Evolutionary conservation across 2,329 filamentous ascomycete genomes (phyloP), one percentile per base, ranked within the genome.

Genomic region (Colletotrichum graminicola): DNA sequence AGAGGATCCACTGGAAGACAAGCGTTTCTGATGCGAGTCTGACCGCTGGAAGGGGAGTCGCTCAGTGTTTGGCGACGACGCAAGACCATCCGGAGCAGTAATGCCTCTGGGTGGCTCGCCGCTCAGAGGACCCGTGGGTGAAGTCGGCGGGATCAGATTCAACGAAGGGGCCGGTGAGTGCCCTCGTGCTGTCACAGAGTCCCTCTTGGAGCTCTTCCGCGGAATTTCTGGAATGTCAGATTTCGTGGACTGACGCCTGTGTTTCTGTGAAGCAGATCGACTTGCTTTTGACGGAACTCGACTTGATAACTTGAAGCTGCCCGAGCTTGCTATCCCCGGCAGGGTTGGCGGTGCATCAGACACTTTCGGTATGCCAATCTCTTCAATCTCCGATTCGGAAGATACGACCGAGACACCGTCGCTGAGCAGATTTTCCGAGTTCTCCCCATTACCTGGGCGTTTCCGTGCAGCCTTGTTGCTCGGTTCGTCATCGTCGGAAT

Each of bases 131-230:
- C 63, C 60, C 12, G 72, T 43, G 18, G 72, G 68, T 18, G 73
- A 66, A 29, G 32, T 62, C 64, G 67, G 72, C 36, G 52, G 76
- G 62, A 52, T 74, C n/a, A 81, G 45, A 63, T 80, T 81, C 52
- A 84, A 77, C 29, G 83, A 82, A 11, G 81, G 78, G 29, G 79
- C 75, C 16, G 78, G 78, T 39, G 76, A 75, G 66, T 74, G 77
- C 32, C 81, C 76, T n/a, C 78, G 77, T 32, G 78, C 79, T 39
- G 75, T 77, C 51, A 79, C 82, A 2, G 88, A 89, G 70, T 86
- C 81, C 71, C 91, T 87, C 77, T 90, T 90, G 0, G 93, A 94
- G 78, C 91, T 94, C 81, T 92, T 94, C 39, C 92, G 87, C 2
- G 93, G 92, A 41, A 94, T 87, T 10, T 87, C 84, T 0, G 90